phyloP scores from a whole-genome alignment of 176 grass and related monocot species.

The Oryza coarctata region DNA sequence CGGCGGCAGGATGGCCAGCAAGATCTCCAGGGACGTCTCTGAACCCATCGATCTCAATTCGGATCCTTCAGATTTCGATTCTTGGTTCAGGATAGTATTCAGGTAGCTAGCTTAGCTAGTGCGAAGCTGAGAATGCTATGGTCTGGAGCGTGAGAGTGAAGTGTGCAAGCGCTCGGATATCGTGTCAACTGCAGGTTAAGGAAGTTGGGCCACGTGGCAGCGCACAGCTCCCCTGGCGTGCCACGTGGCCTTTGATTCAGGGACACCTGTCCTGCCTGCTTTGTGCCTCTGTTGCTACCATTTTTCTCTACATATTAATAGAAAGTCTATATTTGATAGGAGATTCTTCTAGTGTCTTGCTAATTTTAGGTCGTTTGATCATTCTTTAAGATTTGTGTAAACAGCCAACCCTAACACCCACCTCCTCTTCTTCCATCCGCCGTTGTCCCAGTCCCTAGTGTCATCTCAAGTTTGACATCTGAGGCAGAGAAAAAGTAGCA shows the following conservation, averaged over 20 bases:
- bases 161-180: neutral
- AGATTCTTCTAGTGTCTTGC: too few relatives aligned
- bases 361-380: too few relatives aligned
- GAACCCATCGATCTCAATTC: constrained; percentile 46
- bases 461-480: too few relatives aligned
- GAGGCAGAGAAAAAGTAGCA: too few relatives aligned
- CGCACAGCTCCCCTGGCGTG: neutral
- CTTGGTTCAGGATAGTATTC: neutral
- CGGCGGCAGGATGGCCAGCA: constrained; percentile 68
- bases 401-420: too few relatives aligned
- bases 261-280: neutral
- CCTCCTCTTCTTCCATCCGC: too few relatives aligned
- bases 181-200: neutral
- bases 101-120: neutral
- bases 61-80: neutral
- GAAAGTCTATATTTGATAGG: too few relatives aligned
- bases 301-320: too few relatives aligned
- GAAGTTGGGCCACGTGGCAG: neutral
- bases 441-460: too few relatives aligned
- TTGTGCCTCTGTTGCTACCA: too few relatives aligned
- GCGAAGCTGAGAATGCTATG: neutral
- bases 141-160: neutral
- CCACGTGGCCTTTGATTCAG: neutral
- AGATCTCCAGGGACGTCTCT: constrained; percentile 70
- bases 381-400: too few relatives aligned